Conservation (phyloP, 192 early-diverging fungal species). For the Geranomyces variabilis region DNA sequence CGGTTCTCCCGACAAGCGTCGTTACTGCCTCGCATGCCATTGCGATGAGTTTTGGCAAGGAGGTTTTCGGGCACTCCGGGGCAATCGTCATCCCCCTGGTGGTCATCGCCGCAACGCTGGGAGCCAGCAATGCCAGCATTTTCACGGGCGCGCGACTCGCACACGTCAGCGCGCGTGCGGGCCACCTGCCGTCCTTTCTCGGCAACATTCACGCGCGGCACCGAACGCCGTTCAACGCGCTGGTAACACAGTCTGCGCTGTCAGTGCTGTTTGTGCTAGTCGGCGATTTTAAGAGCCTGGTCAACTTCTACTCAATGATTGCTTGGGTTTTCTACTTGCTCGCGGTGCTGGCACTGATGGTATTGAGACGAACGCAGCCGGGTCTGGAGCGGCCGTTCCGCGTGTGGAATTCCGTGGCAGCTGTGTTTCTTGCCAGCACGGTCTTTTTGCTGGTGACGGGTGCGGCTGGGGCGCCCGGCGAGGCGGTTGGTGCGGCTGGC, state of each 20-base stretch:
- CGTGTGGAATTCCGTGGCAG: slow-evolving; percentile 70
- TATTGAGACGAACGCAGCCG: slow-evolving; percentile 69
- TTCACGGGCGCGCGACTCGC: slow-evolving; percentile 75
- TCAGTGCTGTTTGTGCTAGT: slow-evolving; percentile 65
- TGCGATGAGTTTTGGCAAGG: slow-evolving; percentile 62
- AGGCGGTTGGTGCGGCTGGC: slow-evolving; percentile 29
- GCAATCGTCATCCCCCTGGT: slow-evolving; percentile 71
- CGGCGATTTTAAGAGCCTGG: slow-evolving; percentile 68
- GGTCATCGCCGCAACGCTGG: slow-evolving; percentile 74
- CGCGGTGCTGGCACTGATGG: slow-evolving; percentile 65
- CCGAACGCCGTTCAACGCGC: slow-evolving; percentile 68
- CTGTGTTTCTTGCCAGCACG: slow-evolving; percentile 64
- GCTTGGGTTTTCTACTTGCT: slow-evolving; percentile 76
- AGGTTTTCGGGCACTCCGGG: slow-evolving; percentile 62
- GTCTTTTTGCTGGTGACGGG: slow-evolving; percentile 59
- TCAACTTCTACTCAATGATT: slow-evolving; percentile 77
- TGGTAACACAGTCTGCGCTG: slow-evolving; percentile 65
- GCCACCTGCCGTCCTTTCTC: slow-evolving; percentile 71
- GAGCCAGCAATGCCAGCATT: slow-evolving; percentile 77
- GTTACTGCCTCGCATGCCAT: slow-evolving; percentile 20
- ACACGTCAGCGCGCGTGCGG: slow-evolving; percentile 66
- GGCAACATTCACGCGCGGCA: slow-evolving; percentile 59
- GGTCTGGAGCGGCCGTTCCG: slow-evolving; percentile 69
- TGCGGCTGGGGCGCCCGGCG: slow-evolving; percentile 39
- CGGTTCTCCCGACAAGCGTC: slow-evolving; percentile 39